phyloP scores from a whole-genome alignment of 2,329 filamentous ascomycete species.

The Colletotrichum limetticola region DNA sequence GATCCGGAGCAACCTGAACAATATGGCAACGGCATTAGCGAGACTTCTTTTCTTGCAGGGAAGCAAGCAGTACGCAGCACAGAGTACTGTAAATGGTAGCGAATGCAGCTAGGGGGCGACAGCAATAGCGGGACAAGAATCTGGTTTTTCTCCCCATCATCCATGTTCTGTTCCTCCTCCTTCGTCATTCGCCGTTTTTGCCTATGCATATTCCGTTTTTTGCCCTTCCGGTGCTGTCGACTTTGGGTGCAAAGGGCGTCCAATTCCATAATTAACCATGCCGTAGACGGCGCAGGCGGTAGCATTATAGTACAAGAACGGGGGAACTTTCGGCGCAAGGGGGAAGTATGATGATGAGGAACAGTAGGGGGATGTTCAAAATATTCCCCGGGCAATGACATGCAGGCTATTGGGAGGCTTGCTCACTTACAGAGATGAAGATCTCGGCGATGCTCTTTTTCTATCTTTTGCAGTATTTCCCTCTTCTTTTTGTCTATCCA shows the following conservation, averaged over 20 bases:
- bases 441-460: not conserved
- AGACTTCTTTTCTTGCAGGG: conserved; percentile 14
- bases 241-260: not conserved
- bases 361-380: not conserved
- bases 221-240: not conserved
- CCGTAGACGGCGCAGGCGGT: not conserved
- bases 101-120: not conserved
- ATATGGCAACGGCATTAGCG: conserved; percentile 30
- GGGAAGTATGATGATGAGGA: not conserved
- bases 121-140: not conserved
- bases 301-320: not conserved
- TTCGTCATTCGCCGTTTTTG: not conserved
- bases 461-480: not conserved
- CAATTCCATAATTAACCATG: conserved; percentile 15
- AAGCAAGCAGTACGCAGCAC: conserved; percentile 4
- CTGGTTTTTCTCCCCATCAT: not conserved
- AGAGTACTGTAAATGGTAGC: not conserved
- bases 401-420: not conserved
- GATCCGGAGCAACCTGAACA: conserved; percentile 23
- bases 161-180: not conserved
- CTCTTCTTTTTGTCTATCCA: too few relatives aligned
- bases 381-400: not conserved
- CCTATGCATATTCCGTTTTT: not conserved
- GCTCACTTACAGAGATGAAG: conserved; percentile 20
- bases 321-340: not conserved